Percentiles rank a stretch among this genome's conserved stretches.
Evolutionary conservation across 73 alveolate genomes (phyloP).

Genomic region (Durusdinium trenchii): DNA sequence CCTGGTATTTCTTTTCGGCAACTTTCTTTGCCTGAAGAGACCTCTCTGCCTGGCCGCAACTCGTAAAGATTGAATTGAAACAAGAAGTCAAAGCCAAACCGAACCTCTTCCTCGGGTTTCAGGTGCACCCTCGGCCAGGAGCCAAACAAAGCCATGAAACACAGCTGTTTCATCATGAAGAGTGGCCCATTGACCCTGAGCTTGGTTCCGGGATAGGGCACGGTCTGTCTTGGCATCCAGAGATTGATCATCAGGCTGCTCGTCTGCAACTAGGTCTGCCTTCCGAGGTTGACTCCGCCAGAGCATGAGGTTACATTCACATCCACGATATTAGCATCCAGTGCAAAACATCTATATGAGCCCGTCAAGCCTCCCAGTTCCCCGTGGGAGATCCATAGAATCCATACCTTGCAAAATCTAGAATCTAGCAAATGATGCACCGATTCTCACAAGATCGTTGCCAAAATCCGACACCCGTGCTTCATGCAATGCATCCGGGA

Average conservation of each 20-base stretch:
- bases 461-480: no score
- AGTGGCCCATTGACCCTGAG: background rate
- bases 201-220: conserved; percentile 11
- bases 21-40: background rate
- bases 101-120: conserved; percentile 10
- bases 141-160: no score
- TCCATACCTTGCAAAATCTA: no score
- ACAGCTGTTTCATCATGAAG: background rate
- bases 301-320: no score
- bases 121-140: conserved; percentile 4
- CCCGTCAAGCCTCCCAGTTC: background rate
- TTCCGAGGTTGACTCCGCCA: background rate
- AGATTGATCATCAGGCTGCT: conserved; percentile 4
- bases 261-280: conserved; percentile 74
- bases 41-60: conserved; percentile 23
- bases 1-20: conserved; percentile 61
- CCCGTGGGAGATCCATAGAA: no score
- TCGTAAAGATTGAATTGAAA: background rate
- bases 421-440: no score
- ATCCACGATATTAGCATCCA: no score
- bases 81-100: background rate
- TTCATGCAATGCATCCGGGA: no score
- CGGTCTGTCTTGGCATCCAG: conserved; percentile 51
- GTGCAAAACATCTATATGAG: no score
- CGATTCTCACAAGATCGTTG: no score